Conservation (phyloP, 306 rosid species). For the Lathyrus tuberosus region DNA sequence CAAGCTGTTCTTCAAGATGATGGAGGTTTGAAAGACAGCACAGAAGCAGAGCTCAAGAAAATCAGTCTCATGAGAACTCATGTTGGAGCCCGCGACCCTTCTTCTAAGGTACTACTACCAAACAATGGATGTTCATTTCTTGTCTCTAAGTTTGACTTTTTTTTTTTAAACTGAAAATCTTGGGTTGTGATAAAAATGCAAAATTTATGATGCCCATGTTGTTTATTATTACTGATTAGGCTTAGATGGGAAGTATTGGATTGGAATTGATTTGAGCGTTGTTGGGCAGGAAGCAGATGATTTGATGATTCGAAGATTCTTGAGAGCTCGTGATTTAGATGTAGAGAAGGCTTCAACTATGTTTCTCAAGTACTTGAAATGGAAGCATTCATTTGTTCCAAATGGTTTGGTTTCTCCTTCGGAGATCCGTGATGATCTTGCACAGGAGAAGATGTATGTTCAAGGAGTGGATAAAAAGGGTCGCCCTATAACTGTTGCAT, state of each 20-base stretch:
- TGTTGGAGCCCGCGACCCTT: constrained; percentile 46
- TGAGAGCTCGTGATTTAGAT: constrained; percentile 61
- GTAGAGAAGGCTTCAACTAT: constrained; percentile 55
- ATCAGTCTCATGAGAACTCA: constrained; percentile 44
- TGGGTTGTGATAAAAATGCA: not conserved
- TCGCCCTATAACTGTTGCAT: constrained; percentile 55
- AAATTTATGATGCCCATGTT: constrained; percentile 20
- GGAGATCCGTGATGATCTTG: constrained; percentile 51
- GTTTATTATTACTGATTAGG: not conserved
- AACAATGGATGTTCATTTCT: not conserved
- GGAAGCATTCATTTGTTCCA: constrained; percentile 57
- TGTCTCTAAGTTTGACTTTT: not conserved
- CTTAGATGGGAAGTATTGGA: not conserved
- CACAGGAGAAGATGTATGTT: constrained; percentile 49
- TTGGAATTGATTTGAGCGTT: constrained; percentile 15
- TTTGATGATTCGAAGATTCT: constrained; percentile 57
- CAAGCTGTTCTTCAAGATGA: constrained; percentile 8
- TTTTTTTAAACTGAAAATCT: not conserved
- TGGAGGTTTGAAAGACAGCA: constrained; percentile 14
- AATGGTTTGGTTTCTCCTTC: constrained; percentile 50
- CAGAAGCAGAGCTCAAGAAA: constrained; percentile 42
- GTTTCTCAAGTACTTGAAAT: constrained; percentile 63
- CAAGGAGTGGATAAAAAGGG: constrained; percentile 66
- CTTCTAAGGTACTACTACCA: constrained; percentile 40
- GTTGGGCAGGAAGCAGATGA: constrained; percentile 61